Evolutionary conservation across 176 grass and related monocot species (phyloP).

Genomic region (Tillandsia leiboldiana): DNA sequence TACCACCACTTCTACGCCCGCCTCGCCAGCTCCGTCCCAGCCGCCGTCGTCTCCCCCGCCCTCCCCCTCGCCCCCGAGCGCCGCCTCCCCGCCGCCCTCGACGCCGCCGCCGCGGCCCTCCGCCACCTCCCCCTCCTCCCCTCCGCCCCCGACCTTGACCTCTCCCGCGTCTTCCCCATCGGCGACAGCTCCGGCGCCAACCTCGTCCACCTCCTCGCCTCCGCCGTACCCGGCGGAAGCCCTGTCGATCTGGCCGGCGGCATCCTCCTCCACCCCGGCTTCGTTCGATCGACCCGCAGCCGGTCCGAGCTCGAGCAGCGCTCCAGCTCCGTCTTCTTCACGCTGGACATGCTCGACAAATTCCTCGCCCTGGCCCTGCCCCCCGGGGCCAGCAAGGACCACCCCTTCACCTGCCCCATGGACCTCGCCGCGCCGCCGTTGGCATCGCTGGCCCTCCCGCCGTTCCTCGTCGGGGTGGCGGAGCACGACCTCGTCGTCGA

Average conservation of each 20-base stretch:
- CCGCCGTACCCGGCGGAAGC: slow-evolving; percentile 1
- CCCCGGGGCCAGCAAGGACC: slow-evolving; percentile 62
- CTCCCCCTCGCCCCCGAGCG: slow-evolving; percentile 62
- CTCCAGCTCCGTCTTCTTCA: slow-evolving; percentile 68
- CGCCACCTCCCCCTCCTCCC: slow-evolving; percentile 36
- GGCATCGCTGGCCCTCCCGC: slow-evolving; percentile 42
- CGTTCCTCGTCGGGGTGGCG: slow-evolving; percentile 57
- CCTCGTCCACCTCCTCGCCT: slow-evolving; percentile 46
- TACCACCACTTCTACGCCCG: slow-evolving; percentile 82
- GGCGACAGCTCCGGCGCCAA: slow-evolving; percentile 90
- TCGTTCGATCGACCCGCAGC: slow-evolving; percentile 63
- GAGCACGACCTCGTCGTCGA: slow-evolving; percentile 67
- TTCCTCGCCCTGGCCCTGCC: slow-evolving; percentile 48
- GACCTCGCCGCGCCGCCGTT: slow-evolving; percentile 41
- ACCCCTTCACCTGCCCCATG: slow-evolving; percentile 81
- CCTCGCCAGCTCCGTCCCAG: slow-evolving; percentile 36
- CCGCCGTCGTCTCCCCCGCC: slow-evolving; percentile 47
- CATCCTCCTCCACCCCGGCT: slow-evolving; percentile 64
- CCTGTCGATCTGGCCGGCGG: slow-evolving; percentile 58
- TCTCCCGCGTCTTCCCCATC: slow-evolving; percentile 63
- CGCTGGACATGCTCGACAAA: slow-evolving; percentile 79
- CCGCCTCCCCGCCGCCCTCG: slow-evolving; percentile 47
- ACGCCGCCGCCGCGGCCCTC: slow-evolving; percentile 41
- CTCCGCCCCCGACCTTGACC: slow-evolving; percentile 14
- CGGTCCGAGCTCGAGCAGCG: slow-evolving; percentile 47